Evolutionary conservation across 2,329 filamentous ascomycete genomes (phyloP), one percentile per base, ranked within the genome.

Genomic region (Sclerotiophoma versabilis): DNA sequence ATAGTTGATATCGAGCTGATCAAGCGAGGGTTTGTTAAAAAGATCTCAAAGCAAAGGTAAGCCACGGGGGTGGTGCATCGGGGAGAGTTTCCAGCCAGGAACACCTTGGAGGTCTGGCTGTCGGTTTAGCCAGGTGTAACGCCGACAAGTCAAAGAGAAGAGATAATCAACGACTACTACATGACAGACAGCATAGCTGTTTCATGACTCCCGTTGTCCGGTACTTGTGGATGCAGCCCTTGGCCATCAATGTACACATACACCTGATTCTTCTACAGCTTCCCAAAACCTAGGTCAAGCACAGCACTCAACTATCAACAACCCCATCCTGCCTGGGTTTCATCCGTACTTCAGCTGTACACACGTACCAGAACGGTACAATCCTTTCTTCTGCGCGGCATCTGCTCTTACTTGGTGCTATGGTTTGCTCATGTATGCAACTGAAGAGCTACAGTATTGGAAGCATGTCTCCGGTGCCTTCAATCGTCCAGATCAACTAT

Each of bases 261-360:
- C n/a, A 10, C 25, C 27, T 29, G 9, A 11, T 20, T 2, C 15
- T 29, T 19, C 3, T 29, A 26, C 23, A 27, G 25, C 25, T 27
- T 12, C 22, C 5, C 25, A 27, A 9, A 29, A 12, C 8, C 6
- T 27, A 6, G 38, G 6, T 32, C 17, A 30, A n/a, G 27, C 27
- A 10, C 26, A 30, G 17, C 39, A 43, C 5, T 30, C 26, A n/a
- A 47, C 41, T 2, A 49, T 44, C 25, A 50, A 34, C 22, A 81
- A 81, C 59, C 79, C 79, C 1, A 76, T 81, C 22, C 59, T 82
- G 2, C 76, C 79, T 4, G 79, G 79, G 11, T 81, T 77, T 46
- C 72, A 79, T 44, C 75, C 79, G 0, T 79, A 81, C 55, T 79
- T 79, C 1, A 77, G 74, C 37, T 79, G 78, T 51, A 73, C 77